Evolutionary conservation across 2,329 filamentous ascomycete species (phyloP), one percentile per base, ranked within the genome.

Genomic region (Neonectria coccinea): DNA sequence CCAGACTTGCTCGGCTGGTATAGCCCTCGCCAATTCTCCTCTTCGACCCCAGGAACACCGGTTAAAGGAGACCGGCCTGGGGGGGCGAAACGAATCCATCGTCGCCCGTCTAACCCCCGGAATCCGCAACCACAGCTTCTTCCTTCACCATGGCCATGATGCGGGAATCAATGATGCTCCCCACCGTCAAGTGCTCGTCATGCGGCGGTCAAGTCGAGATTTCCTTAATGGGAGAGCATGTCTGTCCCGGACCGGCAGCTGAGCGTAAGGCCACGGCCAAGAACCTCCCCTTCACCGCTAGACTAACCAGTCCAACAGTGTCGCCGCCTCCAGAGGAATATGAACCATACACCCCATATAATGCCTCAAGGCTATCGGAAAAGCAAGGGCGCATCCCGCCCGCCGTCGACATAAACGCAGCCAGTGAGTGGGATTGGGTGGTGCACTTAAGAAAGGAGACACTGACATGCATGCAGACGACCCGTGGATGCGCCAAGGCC

Each of bases 171-270:
- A 86, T 87, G 78, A 88, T 94, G 69, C 84, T 96, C 82, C 92
- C 93, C 75, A 89, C 89, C 25, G 92, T 97, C 80, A 97, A 95
- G 84, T 97, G 93, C 80, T 97, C 93, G 57, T 89, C 86, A 81
- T 97, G 93, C 77, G 88, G 89, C 44, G 79, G 83, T 44, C 88
- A 94, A 73, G 92, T 97, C 64, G 91, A 94, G 75, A 96, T 97
- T 71, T 91, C 91, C 44, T 83, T 90, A 78, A 92, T 97, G 90
- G 93, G 92, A 66, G 93, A 97, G 67, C 94, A 97, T 82, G 78
- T 92, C 66, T 97, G 94, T 78, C 78, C 78, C 50, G 81, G 78
- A 63, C 75, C 80, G 65, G 75, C 82, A 79, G 80, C 81, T 74
- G 85, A 86, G 74, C 77, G 86, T 84, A 78, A 69, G 76, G 73